Conservation (phyloP, 73 alveolate genomes). For the Symbiodinium pilosum region DNA sequence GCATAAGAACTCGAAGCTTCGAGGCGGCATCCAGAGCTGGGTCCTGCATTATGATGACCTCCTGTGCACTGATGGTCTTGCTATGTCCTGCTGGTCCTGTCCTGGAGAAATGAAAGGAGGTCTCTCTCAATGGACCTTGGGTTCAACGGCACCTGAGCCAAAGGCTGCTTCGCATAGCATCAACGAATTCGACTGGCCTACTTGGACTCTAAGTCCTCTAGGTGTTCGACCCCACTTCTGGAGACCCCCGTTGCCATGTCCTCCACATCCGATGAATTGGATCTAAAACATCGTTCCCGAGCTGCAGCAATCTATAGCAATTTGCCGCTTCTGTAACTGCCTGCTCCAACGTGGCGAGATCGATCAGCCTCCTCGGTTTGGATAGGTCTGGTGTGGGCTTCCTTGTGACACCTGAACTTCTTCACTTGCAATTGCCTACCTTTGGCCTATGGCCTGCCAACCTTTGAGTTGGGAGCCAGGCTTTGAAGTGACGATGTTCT, state of each 20-base stretch:
- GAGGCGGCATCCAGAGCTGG: background rate
- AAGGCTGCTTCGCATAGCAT: too few relatives aligned
- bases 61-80: too few relatives aligned
- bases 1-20: conserved; percentile 3
- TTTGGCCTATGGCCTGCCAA: too few relatives aligned
- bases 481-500: conserved; percentile 6
- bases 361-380: background rate
- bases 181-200: too few relatives aligned
- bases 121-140: conserved; percentile 17
- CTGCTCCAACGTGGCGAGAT: conserved; percentile 9
- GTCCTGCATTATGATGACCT: background rate
- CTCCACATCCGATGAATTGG: background rate
- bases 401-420: too few relatives aligned
- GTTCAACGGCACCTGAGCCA: background rate
- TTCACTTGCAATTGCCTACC: too few relatives aligned
- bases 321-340: too few relatives aligned
- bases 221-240: background rate
- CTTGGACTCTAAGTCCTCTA: background rate
- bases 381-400: background rate
- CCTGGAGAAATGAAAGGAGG: background rate
- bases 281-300: background rate
- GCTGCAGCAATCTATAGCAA: too few relatives aligned
- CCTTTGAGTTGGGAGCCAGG: background rate
- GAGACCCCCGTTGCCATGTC: conserved; percentile 2
- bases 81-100: background rate